A percentile compares a stretch with the other conserved stretches of the same genome.
These are phyloP conservation scores for Thelonectria olida DNA, from an alignment of 2,329 filamentous ascomycete genomes.

Conservation along the genomic window DNA sequence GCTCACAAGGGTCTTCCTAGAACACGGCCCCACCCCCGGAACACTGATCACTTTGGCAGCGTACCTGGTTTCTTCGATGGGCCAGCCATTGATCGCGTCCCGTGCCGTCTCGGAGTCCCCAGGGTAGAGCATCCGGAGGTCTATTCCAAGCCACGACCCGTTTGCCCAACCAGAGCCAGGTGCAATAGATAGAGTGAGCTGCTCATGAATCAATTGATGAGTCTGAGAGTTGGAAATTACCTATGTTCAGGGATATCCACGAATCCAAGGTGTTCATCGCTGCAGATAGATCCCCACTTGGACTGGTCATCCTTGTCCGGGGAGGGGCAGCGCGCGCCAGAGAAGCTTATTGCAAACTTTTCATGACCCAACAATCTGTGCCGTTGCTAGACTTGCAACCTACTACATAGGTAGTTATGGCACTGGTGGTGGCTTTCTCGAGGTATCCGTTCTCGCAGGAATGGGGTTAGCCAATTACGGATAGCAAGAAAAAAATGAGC, in stretches of 20 bases:
- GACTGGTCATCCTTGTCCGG: conserved; percentile 18
- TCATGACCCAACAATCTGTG: conserved; percentile 8
- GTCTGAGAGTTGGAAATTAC: no score
- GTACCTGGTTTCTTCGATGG: conserved; percentile 1
- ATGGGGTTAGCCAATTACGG: no score
- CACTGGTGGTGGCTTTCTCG: background rate
- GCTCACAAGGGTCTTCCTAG: conserved; percentile 27
- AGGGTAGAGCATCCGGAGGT: conserved; percentile 10
- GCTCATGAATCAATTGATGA: conserved; percentile 1
- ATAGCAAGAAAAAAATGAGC: background rate
- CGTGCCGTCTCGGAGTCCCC: conserved; percentile 23
- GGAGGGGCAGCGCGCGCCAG: conserved; percentile 19
- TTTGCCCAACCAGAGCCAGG: background rate
- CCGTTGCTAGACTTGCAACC: conserved; percentile 8
- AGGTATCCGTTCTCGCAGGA: conserved; percentile 25
- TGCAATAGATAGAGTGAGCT: background rate
- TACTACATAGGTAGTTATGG: no score
- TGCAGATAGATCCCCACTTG: conserved; percentile 27
- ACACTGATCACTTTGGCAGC: conserved; percentile 6
- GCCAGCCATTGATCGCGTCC: conserved; percentile 15
- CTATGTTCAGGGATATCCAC: background rate
- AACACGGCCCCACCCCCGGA: conserved; percentile 15
- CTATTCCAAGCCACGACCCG: conserved; percentile 1
- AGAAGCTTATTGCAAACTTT: conserved; percentile 30
- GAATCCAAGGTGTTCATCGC: conserved; percentile 9